Conservation (phyloP, 139 green algal genomes). For the Coelastrella sp. region DNA sequence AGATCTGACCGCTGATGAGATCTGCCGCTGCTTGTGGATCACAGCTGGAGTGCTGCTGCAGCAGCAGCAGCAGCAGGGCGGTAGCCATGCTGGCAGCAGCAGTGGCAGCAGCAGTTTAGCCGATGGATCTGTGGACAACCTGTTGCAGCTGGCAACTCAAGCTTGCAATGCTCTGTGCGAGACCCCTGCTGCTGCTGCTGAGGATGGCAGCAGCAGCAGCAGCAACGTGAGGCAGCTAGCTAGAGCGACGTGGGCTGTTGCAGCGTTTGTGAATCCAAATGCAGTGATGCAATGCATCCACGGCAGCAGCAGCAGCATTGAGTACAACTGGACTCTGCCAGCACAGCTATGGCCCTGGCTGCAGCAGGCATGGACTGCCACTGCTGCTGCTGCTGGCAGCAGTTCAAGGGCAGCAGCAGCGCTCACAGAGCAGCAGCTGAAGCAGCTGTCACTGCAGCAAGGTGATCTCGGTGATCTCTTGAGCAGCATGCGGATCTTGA, state of each 20-base stretch:
- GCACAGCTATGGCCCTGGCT: not conserved
- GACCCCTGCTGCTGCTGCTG: not conserved
- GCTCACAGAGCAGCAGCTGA: not conserved
- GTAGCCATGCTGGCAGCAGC: not conserved
- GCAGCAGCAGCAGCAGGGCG: not conserved
- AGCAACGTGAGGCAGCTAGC: not conserved
- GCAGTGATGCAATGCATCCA: not conserved
- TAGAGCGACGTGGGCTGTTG: conserved; percentile 11
- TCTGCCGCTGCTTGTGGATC: not conserved
- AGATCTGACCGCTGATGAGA: not conserved
- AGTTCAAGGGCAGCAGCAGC: not conserved
- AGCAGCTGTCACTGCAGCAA: conserved; percentile 12
- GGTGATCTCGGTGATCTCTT: not conserved
- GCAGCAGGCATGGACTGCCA: not conserved
- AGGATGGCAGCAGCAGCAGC: no score
- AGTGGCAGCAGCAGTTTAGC: not conserved
- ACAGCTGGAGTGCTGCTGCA: not conserved
- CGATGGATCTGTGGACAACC: not conserved
- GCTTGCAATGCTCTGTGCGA: conserved; percentile 18
- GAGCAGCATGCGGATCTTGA: not conserved
- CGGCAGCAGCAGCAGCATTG: not conserved
- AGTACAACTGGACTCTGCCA: not conserved
- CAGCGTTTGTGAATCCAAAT: not conserved
- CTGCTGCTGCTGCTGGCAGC: not conserved
- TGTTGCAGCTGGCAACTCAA: conserved; percentile 15